Conservation (phyloP, 805 yeast genomes). For the Nakazawaea pomicola region DNA sequence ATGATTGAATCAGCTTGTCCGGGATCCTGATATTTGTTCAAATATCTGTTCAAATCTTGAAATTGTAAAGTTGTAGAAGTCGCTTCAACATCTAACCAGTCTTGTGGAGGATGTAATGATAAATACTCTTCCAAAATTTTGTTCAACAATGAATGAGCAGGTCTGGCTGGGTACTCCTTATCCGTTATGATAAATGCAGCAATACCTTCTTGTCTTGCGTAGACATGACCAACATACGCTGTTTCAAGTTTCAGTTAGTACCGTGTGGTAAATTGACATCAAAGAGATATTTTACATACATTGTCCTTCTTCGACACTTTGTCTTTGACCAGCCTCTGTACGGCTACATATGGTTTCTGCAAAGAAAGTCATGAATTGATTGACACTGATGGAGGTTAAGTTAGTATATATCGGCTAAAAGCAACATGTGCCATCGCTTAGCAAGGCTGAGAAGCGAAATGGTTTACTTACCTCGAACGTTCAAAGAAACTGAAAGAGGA, state of each 20-base stretch:
- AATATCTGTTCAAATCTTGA: slow-evolving; percentile 61
- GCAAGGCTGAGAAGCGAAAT: background rate
- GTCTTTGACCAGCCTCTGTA: slow-evolving; percentile 87
- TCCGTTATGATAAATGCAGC: slow-evolving; percentile 92
- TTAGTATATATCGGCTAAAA: background rate
- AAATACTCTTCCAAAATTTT: slow-evolving; percentile 88
- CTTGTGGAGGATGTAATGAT: slow-evolving; percentile 67
- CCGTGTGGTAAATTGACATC: background rate
- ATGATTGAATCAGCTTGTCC: slow-evolving; percentile 93
- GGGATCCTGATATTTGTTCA: slow-evolving; percentile 91
- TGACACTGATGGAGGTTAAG: slow-evolving; percentile 41
- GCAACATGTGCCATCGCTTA: no score
- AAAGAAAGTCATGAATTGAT: slow-evolving; percentile 93
- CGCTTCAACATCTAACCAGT: slow-evolving; percentile 55
- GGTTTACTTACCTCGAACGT: slow-evolving; percentile 39
- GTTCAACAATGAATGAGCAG: slow-evolving; percentile 90
- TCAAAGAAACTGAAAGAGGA: slow-evolving; percentile 88
- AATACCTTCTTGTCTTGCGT: slow-evolving; percentile 82
- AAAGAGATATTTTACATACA: slow-evolving; percentile 22
- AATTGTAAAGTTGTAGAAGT: slow-evolving; percentile 42
- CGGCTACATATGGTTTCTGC: slow-evolving; percentile 86
- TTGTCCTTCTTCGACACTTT: slow-evolving; percentile 81
- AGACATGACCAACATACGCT: slow-evolving; percentile 85
- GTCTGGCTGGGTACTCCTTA: slow-evolving; percentile 94
- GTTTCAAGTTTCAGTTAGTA: background rate